Evolutionary conservation across 208 protist species (phyloP).

Genomic region (Leishmania martiniquensis): DNA sequence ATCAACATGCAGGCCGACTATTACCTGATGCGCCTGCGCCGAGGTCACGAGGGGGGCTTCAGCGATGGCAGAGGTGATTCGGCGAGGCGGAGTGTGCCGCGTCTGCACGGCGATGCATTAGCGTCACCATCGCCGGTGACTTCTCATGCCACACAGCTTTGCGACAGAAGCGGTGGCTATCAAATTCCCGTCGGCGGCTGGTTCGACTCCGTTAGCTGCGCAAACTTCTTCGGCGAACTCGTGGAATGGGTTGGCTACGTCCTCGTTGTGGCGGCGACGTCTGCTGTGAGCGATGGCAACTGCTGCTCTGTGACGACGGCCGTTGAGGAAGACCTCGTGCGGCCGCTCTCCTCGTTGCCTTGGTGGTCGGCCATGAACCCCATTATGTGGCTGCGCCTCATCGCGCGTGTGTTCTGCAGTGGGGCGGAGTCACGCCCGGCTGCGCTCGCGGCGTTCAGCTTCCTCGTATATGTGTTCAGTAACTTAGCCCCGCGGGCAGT

Average conservation of each 20-base stretch:
- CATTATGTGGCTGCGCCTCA: not conserved
- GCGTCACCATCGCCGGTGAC: not conserved
- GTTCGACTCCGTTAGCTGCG: constrained; percentile 78
- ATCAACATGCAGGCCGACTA: constrained; percentile 66
- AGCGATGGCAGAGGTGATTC: not conserved
- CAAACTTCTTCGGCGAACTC: constrained; percentile 83
- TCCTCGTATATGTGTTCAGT: constrained; percentile 62
- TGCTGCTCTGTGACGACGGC: not conserved
- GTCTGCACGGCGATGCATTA: not conserved
- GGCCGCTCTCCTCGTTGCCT: not conserved
- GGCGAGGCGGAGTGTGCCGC: not conserved
- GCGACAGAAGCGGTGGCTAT: constrained; percentile 27
- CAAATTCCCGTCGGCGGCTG: constrained; percentile 57
- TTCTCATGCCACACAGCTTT: not conserved
- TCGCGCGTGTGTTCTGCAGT: not conserved
- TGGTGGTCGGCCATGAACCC: not conserved
- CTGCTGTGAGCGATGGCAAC: constrained; percentile 8
- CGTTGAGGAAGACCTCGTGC: constrained; percentile 1
- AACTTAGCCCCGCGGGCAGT: constrained; percentile 73
- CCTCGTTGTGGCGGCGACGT: constrained; percentile 46
- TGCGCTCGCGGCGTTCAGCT: constrained; percentile 55
- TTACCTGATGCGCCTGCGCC: constrained; percentile 46
- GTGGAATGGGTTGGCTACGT: constrained; percentile 79
- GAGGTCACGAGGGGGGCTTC: not conserved
- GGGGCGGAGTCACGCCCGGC: constrained; percentile 10